phyloP scores from a whole-genome alignment of 2,329 filamentous ascomycete species.

The Sarocladium oryzae region DNA sequence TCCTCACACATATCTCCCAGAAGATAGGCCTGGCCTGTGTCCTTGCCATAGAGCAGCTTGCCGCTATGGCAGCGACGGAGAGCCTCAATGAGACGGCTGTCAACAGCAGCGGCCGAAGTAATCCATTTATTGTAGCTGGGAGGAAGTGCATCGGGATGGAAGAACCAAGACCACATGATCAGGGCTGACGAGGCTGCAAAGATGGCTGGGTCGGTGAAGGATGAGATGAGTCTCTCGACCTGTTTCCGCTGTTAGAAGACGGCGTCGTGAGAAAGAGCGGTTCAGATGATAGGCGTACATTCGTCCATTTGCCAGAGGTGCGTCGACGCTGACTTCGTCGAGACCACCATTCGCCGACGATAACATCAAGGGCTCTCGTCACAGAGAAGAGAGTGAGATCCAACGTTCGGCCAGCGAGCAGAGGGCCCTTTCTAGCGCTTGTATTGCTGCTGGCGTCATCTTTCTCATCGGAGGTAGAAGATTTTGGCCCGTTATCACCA shows the following conservation, averaged over 20 bases:
- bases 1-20: constrained; percentile 68
- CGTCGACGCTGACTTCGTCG: constrained; percentile 38
- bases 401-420: constrained; percentile 63
- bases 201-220: constrained; percentile 54
- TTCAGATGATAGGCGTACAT: constrained; percentile 27
- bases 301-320: constrained; percentile 39
- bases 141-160: constrained; percentile 63
- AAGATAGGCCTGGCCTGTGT: constrained; percentile 63
- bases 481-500: constrained; percentile 21
- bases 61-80: constrained; percentile 60
- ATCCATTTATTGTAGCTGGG: constrained; percentile 78
- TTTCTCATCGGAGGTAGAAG: neutral
- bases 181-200: constrained; percentile 67
- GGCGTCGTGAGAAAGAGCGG: no score
- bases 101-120: constrained; percentile 66
- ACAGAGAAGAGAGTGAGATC: constrained; percentile 77
- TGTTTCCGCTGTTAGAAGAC: no score
- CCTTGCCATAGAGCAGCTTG: constrained; percentile 63
- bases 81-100: constrained; percentile 66
- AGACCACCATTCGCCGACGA: constrained; percentile 61
- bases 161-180: constrained; percentile 90
- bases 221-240: constrained; percentile 28
- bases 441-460: neutral
- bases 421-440: neutral
- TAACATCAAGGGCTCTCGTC: constrained; percentile 64